Conservation (phyloP, 192 early-diverging fungal species). For the Linnemannia elongata region DNA sequence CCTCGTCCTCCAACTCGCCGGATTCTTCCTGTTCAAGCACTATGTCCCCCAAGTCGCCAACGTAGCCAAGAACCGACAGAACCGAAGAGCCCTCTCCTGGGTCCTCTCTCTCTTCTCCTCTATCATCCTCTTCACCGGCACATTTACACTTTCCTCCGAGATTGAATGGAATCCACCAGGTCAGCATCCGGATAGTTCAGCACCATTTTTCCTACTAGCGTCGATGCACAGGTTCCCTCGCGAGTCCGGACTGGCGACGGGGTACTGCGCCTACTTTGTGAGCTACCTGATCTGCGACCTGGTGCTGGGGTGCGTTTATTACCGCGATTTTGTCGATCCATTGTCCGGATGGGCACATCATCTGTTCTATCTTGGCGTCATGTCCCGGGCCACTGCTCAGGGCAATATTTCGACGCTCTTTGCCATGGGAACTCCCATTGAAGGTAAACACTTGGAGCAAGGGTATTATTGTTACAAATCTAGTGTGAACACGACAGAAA, state of each 20-base stretch:
- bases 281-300: slow-evolving; percentile 51
- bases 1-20: slow-evolving; percentile 22
- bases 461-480: too few species aligned
- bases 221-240: slow-evolving; percentile 35
- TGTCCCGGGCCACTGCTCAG: slow-evolving; percentile 31
- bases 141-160: slow-evolving; percentile 34
- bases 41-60: slow-evolving; percentile 19
- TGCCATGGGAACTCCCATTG: slow-evolving; percentile 47
- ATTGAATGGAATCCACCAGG: slow-evolving; percentile 31
- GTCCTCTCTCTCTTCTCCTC: slow-evolving; percentile 47
- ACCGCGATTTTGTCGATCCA: slow-evolving; percentile 39
- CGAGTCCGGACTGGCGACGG: slow-evolving; percentile 28
- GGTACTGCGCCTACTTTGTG: slow-evolving; percentile 48
- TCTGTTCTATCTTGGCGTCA: slow-evolving; percentile 30
- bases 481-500: background rate
- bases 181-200: background rate
- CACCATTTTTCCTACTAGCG: background rate
- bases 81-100: slow-evolving; percentile 30
- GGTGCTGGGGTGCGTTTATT: slow-evolving; percentile 33
- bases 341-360: slow-evolving; percentile 51
- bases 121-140: slow-evolving; percentile 45
- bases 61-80: background rate
- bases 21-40: slow-evolving; percentile 33
- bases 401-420: slow-evolving; percentile 36
- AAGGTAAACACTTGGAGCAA: slow-evolving; percentile 16